Evolutionary conservation across 2,329 filamentous ascomycete genomes (phyloP).

Genomic region (Aspergillus vadensis): DNA sequence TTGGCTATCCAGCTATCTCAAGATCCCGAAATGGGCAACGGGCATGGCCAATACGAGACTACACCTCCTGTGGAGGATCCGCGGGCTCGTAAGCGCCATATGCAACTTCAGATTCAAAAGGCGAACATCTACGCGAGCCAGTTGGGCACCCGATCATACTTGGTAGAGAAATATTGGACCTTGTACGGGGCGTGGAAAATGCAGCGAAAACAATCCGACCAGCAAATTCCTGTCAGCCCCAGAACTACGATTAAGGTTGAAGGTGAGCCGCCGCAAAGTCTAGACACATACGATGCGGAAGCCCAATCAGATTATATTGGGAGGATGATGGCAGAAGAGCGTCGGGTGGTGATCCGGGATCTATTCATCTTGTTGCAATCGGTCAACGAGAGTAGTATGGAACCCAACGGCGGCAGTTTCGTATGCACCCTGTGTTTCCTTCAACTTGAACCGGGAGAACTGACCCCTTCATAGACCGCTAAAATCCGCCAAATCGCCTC

Average conservation of each 20-base stretch:
- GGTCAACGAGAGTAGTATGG: slow-evolving; percentile 83
- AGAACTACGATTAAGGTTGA: slow-evolving; percentile 25
- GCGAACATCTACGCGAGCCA: slow-evolving; percentile 85
- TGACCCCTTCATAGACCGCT: slow-evolving; percentile 57
- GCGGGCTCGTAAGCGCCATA: slow-evolving; percentile 30
- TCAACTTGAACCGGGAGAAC: neutral
- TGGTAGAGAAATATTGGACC: slow-evolving; percentile 83
- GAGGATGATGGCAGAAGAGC: slow-evolving; percentile 70
- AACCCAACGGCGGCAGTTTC: slow-evolving; percentile 67
- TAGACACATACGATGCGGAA: slow-evolving; percentile 36
- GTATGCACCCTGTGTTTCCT: slow-evolving; percentile 49
- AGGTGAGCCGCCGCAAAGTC: slow-evolving; percentile 23
- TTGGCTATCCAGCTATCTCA: slow-evolving; percentile 56
- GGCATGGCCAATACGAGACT: slow-evolving; percentile 45
- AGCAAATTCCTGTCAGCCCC: slow-evolving; percentile 15
- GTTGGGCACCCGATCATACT: slow-evolving; percentile 77
- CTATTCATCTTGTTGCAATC: slow-evolving; percentile 72
- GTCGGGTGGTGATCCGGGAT: slow-evolving; percentile 79
- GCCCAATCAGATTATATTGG: slow-evolving; percentile 55
- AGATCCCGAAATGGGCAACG: slow-evolving; percentile 36
- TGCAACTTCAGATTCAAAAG: slow-evolving; percentile 89
- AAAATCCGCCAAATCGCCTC: slow-evolving; percentile 85
- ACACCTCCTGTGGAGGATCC: slow-evolving; percentile 50
- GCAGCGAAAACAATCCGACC: slow-evolving; percentile 24
- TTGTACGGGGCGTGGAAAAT: slow-evolving; percentile 65